Evolutionary conservation across 2,329 filamentous ascomycete species (phyloP).

Genomic region (Pseudogymnoascus sp.): DNA sequence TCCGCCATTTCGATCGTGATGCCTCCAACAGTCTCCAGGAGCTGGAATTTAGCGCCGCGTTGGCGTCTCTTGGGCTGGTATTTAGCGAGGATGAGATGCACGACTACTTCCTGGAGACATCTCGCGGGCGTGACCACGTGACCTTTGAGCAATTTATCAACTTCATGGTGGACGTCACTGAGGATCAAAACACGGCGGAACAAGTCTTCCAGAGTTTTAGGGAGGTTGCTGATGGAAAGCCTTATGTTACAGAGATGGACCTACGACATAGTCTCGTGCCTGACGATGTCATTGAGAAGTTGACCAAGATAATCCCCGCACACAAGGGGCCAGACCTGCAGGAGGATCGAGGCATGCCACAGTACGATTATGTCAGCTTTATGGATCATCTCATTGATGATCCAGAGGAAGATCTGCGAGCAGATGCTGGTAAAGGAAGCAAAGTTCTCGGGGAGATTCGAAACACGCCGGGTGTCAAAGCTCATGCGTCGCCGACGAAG

Average conservation of each 20-base stretch:
- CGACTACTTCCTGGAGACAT: conserved; percentile 84
- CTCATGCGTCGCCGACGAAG: neutral
- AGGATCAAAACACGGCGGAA: conserved; percentile 97
- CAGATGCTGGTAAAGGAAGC: neutral
- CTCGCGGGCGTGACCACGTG: conserved; percentile 66
- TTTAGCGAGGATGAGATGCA: conserved; percentile 99
- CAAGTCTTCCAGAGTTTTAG: conserved; percentile 97
- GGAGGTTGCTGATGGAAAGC: conserved; percentile 96
- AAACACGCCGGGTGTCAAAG: neutral
- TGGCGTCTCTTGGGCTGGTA: conserved; percentile 89
- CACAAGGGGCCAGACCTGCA: conserved; percentile 80
- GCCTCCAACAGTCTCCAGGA: conserved; percentile 83
- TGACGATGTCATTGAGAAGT: conserved; percentile 91
- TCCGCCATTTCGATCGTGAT: conserved; percentile 94
- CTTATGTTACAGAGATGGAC: conserved; percentile 97
- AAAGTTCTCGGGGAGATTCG: conserved; percentile 2
- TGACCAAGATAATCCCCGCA: conserved; percentile 75
- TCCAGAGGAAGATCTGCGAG: conserved; percentile 15
- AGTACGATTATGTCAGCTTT: conserved; percentile 94
- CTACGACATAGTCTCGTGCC: conserved; percentile 89
- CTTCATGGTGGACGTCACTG: conserved; percentile 98
- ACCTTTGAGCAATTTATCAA: conserved; percentile 98
- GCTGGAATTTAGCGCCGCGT: conserved; percentile 88
- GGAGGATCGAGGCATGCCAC: conserved; percentile 72
- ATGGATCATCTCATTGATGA: conserved; percentile 73